Conservation (phyloP, 306 rosid genomes). For the Medicago arabica region DNA sequence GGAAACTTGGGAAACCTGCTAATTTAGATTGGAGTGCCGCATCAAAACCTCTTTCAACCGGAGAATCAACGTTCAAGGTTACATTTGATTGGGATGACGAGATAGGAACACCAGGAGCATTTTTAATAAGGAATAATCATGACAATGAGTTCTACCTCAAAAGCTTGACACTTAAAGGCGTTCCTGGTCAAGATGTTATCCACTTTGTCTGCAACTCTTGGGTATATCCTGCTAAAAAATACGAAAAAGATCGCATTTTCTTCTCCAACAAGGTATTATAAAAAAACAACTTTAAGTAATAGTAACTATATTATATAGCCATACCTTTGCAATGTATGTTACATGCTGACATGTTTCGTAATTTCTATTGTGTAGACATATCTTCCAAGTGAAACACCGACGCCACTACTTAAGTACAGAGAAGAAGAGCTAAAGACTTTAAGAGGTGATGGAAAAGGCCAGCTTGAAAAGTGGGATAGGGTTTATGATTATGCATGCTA, state of each 20-base stretch:
- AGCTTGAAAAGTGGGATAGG: slow-evolving; percentile 79
- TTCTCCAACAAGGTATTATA: slow-evolving; percentile 73
- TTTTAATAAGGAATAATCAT: slow-evolving; percentile 68
- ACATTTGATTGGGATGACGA: slow-evolving; percentile 70
- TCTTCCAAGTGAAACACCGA: slow-evolving; percentile 75
- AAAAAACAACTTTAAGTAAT: background rate
- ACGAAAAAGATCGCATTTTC: slow-evolving; percentile 70
- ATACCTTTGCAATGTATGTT: background rate
- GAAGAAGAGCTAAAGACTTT: slow-evolving; percentile 66
- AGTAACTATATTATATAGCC: background rate
- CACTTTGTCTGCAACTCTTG: slow-evolving; percentile 87
- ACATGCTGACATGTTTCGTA: background rate
- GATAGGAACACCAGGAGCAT: slow-evolving; percentile 75
- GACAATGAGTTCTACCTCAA: slow-evolving; percentile 69
- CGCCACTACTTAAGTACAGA: slow-evolving; percentile 54
- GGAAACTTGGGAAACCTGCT: slow-evolving; percentile 66
- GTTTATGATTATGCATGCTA: slow-evolving; percentile 75
- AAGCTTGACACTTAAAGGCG: slow-evolving; percentile 66
- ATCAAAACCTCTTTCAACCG: slow-evolving; percentile 46
- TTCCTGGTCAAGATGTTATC: slow-evolving; percentile 68
- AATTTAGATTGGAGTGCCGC: slow-evolving; percentile 64
- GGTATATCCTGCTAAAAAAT: slow-evolving; percentile 70
- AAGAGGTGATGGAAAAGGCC: slow-evolving; percentile 71
- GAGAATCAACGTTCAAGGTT: slow-evolving; percentile 59
- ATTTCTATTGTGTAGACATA: slow-evolving; percentile 53